A percentile compares a stretch with the other conserved stretches of the same genome.
phyloP scores from a whole-genome alignment of 208 protist species.

The Leishmania arabica region DNA sequence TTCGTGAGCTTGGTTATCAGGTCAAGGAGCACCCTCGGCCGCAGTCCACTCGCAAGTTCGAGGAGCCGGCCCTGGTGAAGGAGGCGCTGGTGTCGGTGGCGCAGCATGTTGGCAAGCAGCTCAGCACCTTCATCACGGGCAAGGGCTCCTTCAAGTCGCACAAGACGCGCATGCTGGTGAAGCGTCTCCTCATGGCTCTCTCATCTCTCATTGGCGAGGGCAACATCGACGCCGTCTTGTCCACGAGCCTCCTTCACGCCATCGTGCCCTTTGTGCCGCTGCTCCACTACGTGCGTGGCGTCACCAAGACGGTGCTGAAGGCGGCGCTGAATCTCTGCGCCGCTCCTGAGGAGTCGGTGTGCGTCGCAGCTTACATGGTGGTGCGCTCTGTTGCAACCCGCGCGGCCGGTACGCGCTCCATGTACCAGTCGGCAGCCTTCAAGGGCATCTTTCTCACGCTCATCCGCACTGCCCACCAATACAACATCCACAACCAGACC shows the following conservation, averaged over 20 bases:
- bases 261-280: conserved; percentile 85
- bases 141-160: conserved; percentile 82
- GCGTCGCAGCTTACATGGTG: conserved; percentile 86
- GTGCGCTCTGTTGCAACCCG: conserved; percentile 88
- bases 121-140: conserved; percentile 79
- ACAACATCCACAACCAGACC: conserved; percentile 77
- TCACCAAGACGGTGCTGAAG: conserved; percentile 80
- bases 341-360: conserved; percentile 76
- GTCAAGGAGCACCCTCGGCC: conserved; percentile 72
- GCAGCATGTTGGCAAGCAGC: conserved; percentile 56
- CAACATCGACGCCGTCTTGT: conserved; percentile 63
- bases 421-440: conserved; percentile 92
- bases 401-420: conserved; percentile 84
- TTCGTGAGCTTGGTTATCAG: conserved; percentile 78
- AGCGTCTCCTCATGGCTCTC: conserved; percentile 73
- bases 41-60: conserved; percentile 82
- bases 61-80: conserved; percentile 90
- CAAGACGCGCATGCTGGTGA: conserved; percentile 77
- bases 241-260: conserved; percentile 68
- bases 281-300: conserved; percentile 88
- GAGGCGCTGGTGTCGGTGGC: conserved; percentile 73
- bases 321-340: conserved; percentile 71
- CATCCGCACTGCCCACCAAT: conserved; percentile 83
- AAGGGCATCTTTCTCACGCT: conserved; percentile 94
- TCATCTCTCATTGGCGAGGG: conserved; percentile 64